Percentiles rank a stretch among this genome's conserved stretches.
Evolutionary conservation across 352 stramenopile species (phyloP).

Genomic region (Phytophthora palmivora): DNA sequence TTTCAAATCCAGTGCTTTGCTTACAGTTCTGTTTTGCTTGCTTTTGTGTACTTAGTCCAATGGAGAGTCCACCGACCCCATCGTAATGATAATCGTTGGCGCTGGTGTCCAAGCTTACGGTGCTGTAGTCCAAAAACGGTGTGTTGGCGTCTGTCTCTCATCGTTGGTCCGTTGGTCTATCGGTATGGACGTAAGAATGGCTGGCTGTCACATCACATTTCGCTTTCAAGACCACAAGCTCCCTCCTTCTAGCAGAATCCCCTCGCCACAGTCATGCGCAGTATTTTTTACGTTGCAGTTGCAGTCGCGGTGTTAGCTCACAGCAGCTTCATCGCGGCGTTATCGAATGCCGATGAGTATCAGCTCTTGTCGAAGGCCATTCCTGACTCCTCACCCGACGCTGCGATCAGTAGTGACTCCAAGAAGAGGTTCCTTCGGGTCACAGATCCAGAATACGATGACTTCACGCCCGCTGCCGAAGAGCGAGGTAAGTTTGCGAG

Average conservation of each 20-base stretch:
- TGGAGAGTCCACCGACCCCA: too few species aligned
- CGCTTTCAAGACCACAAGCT: slow-evolving; percentile 14
- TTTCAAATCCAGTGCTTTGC: too few species aligned
- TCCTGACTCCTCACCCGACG: slow-evolving; percentile 4
- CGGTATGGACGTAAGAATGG: not conserved
- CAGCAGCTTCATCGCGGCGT: slow-evolving; percentile 11
- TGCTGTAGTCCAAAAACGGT: too few species aligned
- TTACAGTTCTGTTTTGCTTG: too few species aligned
- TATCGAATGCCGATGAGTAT: slow-evolving; percentile 12
- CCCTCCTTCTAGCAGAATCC: slow-evolving; percentile 12
- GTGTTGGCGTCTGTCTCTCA: too few species aligned
- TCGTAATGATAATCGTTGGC: too few species aligned
- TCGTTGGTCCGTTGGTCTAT: too few species aligned
- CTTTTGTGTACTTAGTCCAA: too few species aligned
- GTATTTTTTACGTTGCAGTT: slow-evolving; percentile 13
- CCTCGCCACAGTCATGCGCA: slow-evolving; percentile 13
- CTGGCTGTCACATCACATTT: slow-evolving; percentile 8
- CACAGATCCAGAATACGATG: not conserved
- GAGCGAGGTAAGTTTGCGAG: not conserved
- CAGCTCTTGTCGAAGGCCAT: slow-evolving; percentile 12
- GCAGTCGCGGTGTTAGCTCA: slow-evolving; percentile 3
- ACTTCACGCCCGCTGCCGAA: not conserved
- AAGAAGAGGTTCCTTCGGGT: slow-evolving; percentile 10
- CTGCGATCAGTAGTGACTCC: slow-evolving; percentile 1
- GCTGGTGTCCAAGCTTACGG: too few species aligned